A percentile compares a stretch with the other conserved stretches of the same genome.
Conservation (phyloP, 2,329 filamentous ascomycete species). For the Fusarium decemcellulare region DNA sequence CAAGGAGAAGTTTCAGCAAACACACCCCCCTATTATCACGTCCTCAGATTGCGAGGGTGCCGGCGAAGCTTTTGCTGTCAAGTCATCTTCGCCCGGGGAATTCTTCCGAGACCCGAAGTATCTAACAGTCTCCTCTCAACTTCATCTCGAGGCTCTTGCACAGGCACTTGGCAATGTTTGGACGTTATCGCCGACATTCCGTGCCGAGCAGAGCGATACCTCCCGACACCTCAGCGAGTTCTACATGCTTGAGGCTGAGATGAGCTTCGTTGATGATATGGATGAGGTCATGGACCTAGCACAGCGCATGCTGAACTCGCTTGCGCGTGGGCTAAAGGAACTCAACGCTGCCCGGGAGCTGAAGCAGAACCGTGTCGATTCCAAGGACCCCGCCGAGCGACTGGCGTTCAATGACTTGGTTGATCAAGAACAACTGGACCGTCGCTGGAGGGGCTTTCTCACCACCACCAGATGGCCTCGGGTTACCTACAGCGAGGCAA, state of each 20-base stretch:
- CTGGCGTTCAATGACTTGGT: slow-evolving; percentile 60
- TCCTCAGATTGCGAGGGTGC: slow-evolving; percentile 98
- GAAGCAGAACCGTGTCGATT: slow-evolving; percentile 50
- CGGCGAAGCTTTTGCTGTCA: slow-evolving; percentile 89
- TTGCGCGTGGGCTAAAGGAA: slow-evolving; percentile 57
- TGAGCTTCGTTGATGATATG: slow-evolving; percentile 82
- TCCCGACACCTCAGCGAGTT: slow-evolving; percentile 96
- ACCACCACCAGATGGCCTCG: slow-evolving; percentile 75
- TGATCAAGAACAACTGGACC: slow-evolving; percentile 64
- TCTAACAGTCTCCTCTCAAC: slow-evolving; percentile 93
- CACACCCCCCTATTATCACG: slow-evolving; percentile 93
- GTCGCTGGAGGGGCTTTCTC: slow-evolving; percentile 81
- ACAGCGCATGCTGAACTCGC: slow-evolving; percentile 79
- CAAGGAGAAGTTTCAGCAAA: slow-evolving; percentile 80
- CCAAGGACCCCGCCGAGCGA: slow-evolving; percentile 57
- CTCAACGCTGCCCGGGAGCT: slow-evolving; percentile 63
- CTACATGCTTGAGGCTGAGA: slow-evolving; percentile 97
- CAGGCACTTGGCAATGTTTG: slow-evolving; percentile 93
- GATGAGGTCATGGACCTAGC: slow-evolving; percentile 82
- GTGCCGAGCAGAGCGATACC: slow-evolving; percentile 94
- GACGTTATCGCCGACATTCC: slow-evolving; percentile 93
- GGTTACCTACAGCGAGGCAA: slow-evolving; percentile 86
- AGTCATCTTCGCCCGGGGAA: slow-evolving; percentile 56
- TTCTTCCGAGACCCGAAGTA: slow-evolving; percentile 95
- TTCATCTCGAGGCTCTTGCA: slow-evolving; percentile 93